Percentiles rank a stretch among this genome's conserved stretches.
phyloP scores from a whole-genome alignment of 495 filamentous ascomycete genomes.

The Alectoria sarmentosa region DNA sequence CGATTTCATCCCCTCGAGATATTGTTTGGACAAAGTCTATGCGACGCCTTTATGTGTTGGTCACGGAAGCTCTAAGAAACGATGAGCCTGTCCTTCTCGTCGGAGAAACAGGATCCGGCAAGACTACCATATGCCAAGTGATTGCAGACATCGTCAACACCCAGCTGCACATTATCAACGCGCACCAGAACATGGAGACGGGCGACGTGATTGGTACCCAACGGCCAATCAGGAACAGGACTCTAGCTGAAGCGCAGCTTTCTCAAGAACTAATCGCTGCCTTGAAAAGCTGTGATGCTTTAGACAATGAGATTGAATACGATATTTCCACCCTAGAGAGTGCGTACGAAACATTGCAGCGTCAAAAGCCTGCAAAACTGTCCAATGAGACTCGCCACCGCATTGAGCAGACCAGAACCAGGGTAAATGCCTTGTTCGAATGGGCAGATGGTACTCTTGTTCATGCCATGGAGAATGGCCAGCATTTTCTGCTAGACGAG shows the following conservation, averaged over 20 bases:
- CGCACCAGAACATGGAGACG: constrained; percentile 94
- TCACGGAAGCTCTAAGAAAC: constrained; percentile 75
- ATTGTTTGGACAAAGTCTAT: constrained; percentile 95
- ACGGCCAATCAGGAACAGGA: constrained; percentile 78
- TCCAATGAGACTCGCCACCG: constrained; percentile 44
- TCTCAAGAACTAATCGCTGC: constrained; percentile 50
- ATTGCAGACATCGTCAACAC: constrained; percentile 72
- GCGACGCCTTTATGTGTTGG: constrained; percentile 79
- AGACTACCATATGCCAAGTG: constrained; percentile 92
- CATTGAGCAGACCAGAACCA: constrained; percentile 53
- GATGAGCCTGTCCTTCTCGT: constrained; percentile 93
- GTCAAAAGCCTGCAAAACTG: constrained; percentile 32
- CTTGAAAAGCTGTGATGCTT: constrained; percentile 26
- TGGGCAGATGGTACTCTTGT: constrained; percentile 96
- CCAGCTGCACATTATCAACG: constrained; percentile 82
- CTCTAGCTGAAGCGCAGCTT: constrained; percentile 59
- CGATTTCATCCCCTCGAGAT: constrained; percentile 29
- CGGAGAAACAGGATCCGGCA: constrained; percentile 95
- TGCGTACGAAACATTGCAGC: constrained; percentile 40
- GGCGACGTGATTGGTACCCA: constrained; percentile 96
- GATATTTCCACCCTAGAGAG: constrained; percentile 39
- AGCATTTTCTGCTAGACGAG: constrained; percentile 92
- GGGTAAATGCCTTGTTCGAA: constrained; percentile 81
- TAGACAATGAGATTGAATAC: constrained; percentile 10
- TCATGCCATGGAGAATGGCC: constrained; percentile 81